A percentile compares a stretch with the other conserved stretches of the same genome.
Conservation (phyloP, 1,284 basidiomycete genomes). For the Takashimella koratensis region DNA sequence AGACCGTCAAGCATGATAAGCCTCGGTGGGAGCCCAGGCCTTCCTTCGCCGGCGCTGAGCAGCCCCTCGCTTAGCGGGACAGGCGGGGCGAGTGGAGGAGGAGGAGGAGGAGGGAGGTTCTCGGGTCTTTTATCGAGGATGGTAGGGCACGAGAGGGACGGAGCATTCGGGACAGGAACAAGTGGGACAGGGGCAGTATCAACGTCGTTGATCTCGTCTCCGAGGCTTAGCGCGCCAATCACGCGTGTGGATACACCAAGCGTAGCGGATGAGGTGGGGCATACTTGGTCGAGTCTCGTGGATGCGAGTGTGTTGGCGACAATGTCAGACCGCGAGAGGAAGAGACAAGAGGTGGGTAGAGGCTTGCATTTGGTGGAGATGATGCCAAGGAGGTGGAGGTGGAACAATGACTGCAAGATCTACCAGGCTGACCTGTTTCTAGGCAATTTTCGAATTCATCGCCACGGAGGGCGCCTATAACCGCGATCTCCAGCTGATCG, state of each 20-base stretch:
- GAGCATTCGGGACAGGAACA: not conserved
- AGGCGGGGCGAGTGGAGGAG: not conserved
- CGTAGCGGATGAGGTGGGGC: slow-evolving; percentile 24
- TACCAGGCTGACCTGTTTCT: not conserved
- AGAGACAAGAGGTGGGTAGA: slow-evolving; percentile 70
- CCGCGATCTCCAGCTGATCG: slow-evolving; percentile 80
- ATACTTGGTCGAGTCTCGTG: slow-evolving; percentile 89
- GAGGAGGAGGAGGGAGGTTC: not conserved
- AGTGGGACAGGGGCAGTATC: not conserved
- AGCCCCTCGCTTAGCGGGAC: not conserved
- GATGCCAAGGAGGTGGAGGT: not conserved
- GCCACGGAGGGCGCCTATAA: slow-evolving; percentile 83
- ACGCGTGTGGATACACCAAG: not conserved
- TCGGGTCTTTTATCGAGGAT: not conserved
- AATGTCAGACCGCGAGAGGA: slow-evolving; percentile 70
- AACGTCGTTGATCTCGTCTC: not conserved
- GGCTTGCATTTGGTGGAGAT: not conserved
- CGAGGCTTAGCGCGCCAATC: not conserved
- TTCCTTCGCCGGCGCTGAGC: not conserved
- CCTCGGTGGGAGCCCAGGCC: not conserved
- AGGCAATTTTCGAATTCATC: slow-evolving; percentile 81
- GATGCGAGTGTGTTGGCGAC: slow-evolving; percentile 74
- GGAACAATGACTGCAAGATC: not conserved
- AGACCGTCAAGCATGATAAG: not conserved
- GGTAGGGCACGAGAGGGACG: not conserved